Evolutionary conservation across 2,329 filamentous ascomycete genomes (phyloP).

Genomic region (Mycogone perniciosa): DNA sequence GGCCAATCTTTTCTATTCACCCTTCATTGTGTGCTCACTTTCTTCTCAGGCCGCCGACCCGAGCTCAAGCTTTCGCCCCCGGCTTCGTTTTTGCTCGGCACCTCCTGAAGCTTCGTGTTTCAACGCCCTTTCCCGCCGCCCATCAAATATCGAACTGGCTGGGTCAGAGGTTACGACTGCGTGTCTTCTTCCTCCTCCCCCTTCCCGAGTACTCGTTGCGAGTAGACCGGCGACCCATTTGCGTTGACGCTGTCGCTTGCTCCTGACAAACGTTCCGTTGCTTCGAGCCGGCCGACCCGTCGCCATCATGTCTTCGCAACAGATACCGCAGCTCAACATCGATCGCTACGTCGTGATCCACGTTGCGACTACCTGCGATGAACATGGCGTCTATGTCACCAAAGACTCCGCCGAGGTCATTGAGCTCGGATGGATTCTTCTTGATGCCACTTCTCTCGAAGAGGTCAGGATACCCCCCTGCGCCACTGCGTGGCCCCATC

Average conservation of each 20-base stretch:
- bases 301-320: constrained; percentile 35
- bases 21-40: constrained; percentile 17
- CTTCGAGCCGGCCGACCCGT: constrained; percentile 16
- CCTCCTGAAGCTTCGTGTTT: constrained; percentile 24
- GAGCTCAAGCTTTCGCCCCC: constrained; percentile 15
- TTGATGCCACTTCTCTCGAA: constrained; percentile 85
- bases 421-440: constrained; percentile 95
- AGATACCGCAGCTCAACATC: constrained; percentile 59
- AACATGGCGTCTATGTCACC: constrained; percentile 98
- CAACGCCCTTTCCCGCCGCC: constrained; percentile 18
- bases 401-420: constrained; percentile 99
- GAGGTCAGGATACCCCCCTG: constrained; percentile 58
- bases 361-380: constrained; percentile 96
- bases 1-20: constrained; percentile 11
- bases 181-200: constrained; percentile 18
- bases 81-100: constrained; percentile 19
- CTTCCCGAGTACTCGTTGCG: constrained; percentile 13
- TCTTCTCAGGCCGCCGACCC: constrained; percentile 11
- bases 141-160: constrained; percentile 25
- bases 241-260: constrained; percentile 13
- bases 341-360: constrained; percentile 98
- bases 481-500: constrained; percentile 10
- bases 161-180: constrained; percentile 32
- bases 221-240: constrained; percentile 13
- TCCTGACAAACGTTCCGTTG: constrained; percentile 14